Evolutionary conservation across 352 stramenopile genomes (phyloP).

Genomic region (Globisporangium recalcitrans): DNA sequence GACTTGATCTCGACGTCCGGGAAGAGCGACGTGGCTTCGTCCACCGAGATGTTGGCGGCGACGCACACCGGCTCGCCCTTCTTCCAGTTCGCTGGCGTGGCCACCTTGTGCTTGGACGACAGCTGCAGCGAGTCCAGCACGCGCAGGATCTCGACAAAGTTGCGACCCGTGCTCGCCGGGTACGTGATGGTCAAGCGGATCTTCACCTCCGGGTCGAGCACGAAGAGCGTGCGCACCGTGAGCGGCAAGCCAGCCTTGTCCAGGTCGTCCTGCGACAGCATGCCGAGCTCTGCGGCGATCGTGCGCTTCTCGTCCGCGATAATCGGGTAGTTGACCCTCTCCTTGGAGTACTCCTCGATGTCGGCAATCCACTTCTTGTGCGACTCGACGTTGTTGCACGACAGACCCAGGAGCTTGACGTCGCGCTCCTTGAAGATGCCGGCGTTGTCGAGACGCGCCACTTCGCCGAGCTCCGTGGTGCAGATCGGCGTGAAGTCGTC

Average conservation of each 20-base stretch:
- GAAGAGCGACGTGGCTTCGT: constrained; percentile 63
- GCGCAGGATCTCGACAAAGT: constrained; percentile 91
- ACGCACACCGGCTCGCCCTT: constrained; percentile 66
- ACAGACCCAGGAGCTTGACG: constrained; percentile 81
- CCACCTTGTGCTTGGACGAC: constrained; percentile 33
- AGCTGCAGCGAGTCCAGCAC: constrained; percentile 88
- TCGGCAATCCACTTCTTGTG: constrained; percentile 88
- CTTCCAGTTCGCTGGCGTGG: constrained; percentile 76
- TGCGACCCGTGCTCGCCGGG: constrained; percentile 87
- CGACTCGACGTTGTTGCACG: constrained; percentile 67
- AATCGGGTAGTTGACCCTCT: constrained; percentile 86
- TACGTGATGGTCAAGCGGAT: constrained; percentile 90
- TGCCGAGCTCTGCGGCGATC: constrained; percentile 82
- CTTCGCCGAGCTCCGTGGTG: constrained; percentile 88
- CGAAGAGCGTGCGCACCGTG: constrained; percentile 90
- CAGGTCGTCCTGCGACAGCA: constrained; percentile 82
- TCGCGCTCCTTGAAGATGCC: constrained; percentile 71
- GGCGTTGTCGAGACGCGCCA: constrained; percentile 74
- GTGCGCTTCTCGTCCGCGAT: constrained; percentile 20
- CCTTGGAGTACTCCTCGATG: constrained; percentile 33
- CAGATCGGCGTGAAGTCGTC: constrained; percentile 91
- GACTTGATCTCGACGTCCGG: constrained; percentile 48
- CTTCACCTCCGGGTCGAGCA: constrained; percentile 87
- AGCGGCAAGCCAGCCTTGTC: constrained; percentile 76
- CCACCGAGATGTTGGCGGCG: constrained; percentile 40